A percentile compares a stretch with the other conserved stretches of the same genome.
phyloP scores from a whole-genome alignment of 1,284 basidiomycete species.

The Ustilago trichophora region DNA sequence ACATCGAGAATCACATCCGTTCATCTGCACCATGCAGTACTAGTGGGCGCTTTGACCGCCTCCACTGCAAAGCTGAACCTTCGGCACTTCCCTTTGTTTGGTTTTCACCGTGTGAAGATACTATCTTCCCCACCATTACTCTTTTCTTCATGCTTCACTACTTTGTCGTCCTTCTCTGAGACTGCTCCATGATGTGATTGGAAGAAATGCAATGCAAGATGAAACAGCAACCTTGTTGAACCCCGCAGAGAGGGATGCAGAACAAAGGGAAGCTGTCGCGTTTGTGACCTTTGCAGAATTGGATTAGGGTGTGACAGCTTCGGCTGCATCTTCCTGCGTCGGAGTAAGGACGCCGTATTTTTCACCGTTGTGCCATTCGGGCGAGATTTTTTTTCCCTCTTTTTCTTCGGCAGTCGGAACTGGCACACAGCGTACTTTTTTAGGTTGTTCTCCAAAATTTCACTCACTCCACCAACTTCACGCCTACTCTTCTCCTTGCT shows the following conservation, averaged over 20 bases:
- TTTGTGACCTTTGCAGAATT: conserved; percentile 10
- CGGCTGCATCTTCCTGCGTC: conserved; percentile 29
- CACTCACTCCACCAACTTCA: conserved; percentile 16
- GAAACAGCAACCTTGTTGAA: background rate
- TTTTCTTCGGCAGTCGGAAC: conserved; percentile 24
- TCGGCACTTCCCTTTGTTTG: conserved; percentile 1
- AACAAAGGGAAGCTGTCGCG: conserved; percentile 17
- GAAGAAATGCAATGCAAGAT: background rate
- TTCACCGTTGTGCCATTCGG: conserved; percentile 1
- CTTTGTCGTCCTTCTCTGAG: no score
- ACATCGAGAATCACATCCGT: background rate
- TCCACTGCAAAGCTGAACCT: background rate
- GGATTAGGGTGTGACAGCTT: conserved; percentile 45
- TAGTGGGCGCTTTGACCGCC: conserved; percentile 9
- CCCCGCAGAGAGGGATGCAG: background rate
- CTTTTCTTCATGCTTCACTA: no score
- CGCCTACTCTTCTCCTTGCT: background rate
- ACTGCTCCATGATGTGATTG: no score
- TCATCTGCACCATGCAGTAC: background rate
- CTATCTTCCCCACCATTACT: no score
- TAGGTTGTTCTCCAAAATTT: conserved; percentile 13
- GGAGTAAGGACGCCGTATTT: conserved; percentile 10
- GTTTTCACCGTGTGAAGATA: background rate
- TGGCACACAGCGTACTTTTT: background rate
- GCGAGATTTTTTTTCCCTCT: conserved; percentile 12